A percentile compares a stretch with the other conserved stretches of the same genome.
Conservation (phyloP, 164 flowering plant species). For the Kingdonia uniflora region DNA sequence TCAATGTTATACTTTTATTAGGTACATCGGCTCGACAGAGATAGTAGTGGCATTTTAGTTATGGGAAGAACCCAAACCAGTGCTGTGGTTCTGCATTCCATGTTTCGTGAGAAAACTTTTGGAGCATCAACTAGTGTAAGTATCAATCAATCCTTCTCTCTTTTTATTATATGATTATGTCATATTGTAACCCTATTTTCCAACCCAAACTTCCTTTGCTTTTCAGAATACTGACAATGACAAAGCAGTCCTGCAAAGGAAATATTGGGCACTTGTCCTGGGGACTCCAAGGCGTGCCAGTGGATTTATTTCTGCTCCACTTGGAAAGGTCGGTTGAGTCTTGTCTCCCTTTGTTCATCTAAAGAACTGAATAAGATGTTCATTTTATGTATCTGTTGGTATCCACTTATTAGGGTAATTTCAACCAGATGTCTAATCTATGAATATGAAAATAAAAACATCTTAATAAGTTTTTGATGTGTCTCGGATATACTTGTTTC, state of each 20-base stretch:
- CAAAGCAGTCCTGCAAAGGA: slow-evolving; percentile 39
- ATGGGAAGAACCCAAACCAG: slow-evolving; percentile 89
- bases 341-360: no score
- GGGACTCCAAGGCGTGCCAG: slow-evolving; percentile 62
- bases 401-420: no score
- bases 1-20: slow-evolving; percentile 17
- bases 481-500: no score
- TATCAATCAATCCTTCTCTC: no score
- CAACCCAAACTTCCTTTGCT: slow-evolving; percentile 4
- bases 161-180: not conserved
- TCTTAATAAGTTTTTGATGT: no score
- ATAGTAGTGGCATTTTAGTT: slow-evolving; percentile 87
- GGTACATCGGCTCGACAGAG: slow-evolving; percentile 98
- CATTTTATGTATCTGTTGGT: no score
- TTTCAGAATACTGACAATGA: slow-evolving; percentile 32
- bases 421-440: no score
- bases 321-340: slow-evolving; percentile 53
- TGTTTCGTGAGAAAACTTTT: slow-evolving; percentile 86
- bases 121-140: slow-evolving; percentile 52
- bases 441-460: no score
- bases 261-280: slow-evolving; percentile 85
- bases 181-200: not conserved
- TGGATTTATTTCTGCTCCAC: slow-evolving; percentile 69
- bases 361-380: no score
- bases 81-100: slow-evolving; percentile 65